A percentile compares a stretch with the other conserved stretches of the same genome.
These are phyloP conservation scores for Centrapalus pauciflorus DNA, from an alignment of 129 eudicot species.

Conservation along the genomic window DNA sequence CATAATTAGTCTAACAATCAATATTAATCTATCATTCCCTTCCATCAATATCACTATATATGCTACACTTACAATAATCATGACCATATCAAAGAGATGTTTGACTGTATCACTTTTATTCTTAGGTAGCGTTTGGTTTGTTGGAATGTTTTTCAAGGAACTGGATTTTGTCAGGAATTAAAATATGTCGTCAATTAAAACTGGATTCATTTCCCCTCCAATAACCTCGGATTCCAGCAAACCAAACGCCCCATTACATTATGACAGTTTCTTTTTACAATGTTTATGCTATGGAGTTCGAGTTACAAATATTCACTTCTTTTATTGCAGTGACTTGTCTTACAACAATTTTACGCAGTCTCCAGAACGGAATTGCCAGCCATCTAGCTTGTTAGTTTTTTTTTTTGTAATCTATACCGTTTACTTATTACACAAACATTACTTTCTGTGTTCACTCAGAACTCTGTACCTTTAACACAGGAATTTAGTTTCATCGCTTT, in stretches of 20 bases:
- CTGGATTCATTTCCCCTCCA: too few species aligned
- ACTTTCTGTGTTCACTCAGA: conserved; percentile 1
- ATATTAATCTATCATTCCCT: too few species aligned
- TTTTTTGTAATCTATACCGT: neutral
- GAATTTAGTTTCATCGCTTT: conserved; percentile 58
- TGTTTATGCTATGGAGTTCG: neutral
- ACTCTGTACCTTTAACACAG: conserved; percentile 40
- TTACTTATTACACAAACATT: neutral
- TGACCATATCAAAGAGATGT: neutral
- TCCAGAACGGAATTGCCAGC: conserved; percentile 28
- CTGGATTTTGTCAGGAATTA: too few species aligned
- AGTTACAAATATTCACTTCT: neutral
- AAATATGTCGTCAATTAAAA: too few species aligned
- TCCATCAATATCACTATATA: neutral
- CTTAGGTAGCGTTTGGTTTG: too few species aligned
- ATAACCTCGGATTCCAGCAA: too few species aligned
- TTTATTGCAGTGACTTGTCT: conserved; percentile 55
- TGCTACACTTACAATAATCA: neutral
- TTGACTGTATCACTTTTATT: neutral
- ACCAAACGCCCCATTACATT: too few species aligned
- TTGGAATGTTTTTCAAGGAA: too few species aligned
- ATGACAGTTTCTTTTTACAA: neutral
- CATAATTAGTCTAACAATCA: too few species aligned
- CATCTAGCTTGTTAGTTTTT: conserved; percentile 51
- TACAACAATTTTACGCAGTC: conserved; percentile 63